These are phyloP conservation scores for Zasmidium angulare DNA, from an alignment of 2,329 filamentous ascomycete genomes.

Conservation along the genomic window DNA sequence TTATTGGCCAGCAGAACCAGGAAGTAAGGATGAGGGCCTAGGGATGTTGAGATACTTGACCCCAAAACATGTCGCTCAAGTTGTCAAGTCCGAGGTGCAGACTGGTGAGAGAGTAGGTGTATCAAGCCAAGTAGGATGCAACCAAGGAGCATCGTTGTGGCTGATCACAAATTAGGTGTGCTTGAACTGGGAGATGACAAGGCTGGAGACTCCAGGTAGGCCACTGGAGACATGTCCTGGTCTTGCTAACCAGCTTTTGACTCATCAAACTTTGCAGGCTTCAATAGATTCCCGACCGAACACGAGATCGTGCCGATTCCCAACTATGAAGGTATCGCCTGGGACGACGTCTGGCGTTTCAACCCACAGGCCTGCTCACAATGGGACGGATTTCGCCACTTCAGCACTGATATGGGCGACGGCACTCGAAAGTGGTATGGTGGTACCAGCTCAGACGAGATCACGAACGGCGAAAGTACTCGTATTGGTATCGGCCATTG, in stretches of 20 bases:
- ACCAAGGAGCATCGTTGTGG: background rate
- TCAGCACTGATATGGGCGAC: conserved; percentile 6
- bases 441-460: conserved; percentile 5
- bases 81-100: conserved; percentile 8
- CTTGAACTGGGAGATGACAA: conserved; percentile 12
- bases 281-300: background rate
- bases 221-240: background rate
- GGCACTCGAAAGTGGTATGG: conserved; percentile 12
- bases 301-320: conserved; percentile 15
- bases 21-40: conserved; percentile 7
- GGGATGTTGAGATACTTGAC: conserved; percentile 9
- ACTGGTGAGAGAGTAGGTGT: conserved; percentile 8
- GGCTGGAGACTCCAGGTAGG: conserved; percentile 9
- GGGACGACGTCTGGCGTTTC: conserved; percentile 15
- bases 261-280: background rate
- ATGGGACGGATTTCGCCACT: conserved; percentile 16
- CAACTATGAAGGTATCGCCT: conserved; percentile 13
- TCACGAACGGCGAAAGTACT: conserved; percentile 6
- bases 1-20: conserved; percentile 6
- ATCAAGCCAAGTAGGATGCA: background rate
- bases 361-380: conserved; percentile 14
- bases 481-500: conserved; percentile 13
- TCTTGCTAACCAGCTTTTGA: background rate
- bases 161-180: background rate
- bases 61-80: conserved; percentile 9